phyloP scores from a whole-genome alignment of 768 basidiomycete species.

The Tricholoma matsutake region DNA sequence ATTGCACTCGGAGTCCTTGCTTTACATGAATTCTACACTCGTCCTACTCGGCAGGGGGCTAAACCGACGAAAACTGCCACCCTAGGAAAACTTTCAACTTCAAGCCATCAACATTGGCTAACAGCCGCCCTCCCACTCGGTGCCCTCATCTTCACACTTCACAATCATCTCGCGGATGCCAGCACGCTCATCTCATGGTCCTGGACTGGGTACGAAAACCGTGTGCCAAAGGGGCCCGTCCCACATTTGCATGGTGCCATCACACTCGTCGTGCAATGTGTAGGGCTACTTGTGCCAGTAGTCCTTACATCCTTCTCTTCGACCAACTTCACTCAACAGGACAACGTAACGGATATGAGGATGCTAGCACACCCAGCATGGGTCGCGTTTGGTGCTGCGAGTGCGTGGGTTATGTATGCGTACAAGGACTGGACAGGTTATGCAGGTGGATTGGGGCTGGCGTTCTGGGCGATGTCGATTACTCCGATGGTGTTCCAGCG shows the following conservation, averaged over 20 bases:
- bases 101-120: conserved; percentile 15
- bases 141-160: conserved; percentile 65
- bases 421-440: conserved; percentile 71
- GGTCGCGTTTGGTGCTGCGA: conserved; percentile 51
- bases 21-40: conserved; percentile 50
- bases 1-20: conserved; percentile 56
- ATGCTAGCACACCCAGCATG: conserved; percentile 45
- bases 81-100: not conserved
- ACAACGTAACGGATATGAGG: conserved; percentile 17
- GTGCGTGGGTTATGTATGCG: conserved; percentile 54
- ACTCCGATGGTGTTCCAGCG: conserved; percentile 51
- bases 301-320: conserved; percentile 19
- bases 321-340: conserved; percentile 4
- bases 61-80: not conserved
- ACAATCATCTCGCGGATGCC: conserved; percentile 70
- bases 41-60: conserved; percentile 21
- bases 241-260: conserved; percentile 69
- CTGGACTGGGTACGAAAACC: conserved; percentile 81
- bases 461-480: conserved; percentile 63
- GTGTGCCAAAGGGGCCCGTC: conserved; percentile 60
- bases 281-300: conserved; percentile 50
- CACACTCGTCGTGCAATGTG: conserved; percentile 59
- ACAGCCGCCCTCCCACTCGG: conserved; percentile 55
- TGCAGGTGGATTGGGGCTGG: conserved; percentile 57
- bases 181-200: conserved; percentile 83